phyloP scores from a whole-genome alignment of 306 rosid genomes.

The Prunus davidiana region DNA sequence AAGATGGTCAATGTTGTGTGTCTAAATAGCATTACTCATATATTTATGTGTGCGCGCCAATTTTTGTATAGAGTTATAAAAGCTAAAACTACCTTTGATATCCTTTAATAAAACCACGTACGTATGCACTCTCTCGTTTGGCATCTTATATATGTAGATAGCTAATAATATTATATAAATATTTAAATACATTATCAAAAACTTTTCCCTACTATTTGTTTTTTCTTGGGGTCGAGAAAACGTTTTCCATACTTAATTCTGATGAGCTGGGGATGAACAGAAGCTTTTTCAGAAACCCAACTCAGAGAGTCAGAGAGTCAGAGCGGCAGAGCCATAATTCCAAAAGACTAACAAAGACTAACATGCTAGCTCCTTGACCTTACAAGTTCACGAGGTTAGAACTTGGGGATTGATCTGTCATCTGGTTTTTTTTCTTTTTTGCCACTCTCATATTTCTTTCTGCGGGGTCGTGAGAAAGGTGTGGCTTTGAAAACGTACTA shows the following conservation, averaged over 20 bases:
- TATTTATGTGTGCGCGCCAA: not conserved
- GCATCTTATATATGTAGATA: no score
- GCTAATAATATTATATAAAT: no score
- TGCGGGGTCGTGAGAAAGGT: not conserved
- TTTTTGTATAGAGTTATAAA: no score
- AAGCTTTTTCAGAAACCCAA: not conserved
- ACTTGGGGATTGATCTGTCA: not conserved
- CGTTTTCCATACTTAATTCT: no score
- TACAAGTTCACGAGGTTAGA: not conserved
- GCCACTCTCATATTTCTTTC: not conserved
- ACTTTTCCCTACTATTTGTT: no score
- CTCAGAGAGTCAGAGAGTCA: not conserved
- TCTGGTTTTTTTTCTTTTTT: not conserved
- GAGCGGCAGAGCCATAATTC: not conserved
- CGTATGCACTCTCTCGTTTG: not conserved
- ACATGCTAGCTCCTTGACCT: not conserved
- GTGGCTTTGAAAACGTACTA: not conserved
- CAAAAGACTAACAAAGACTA: not conserved
- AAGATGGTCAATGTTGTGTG: no score
- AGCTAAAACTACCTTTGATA: not conserved
- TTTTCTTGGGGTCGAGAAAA: no score
- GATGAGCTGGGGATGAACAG: no score
- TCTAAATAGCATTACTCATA: no score
- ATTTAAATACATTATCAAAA: no score
- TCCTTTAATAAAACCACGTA: not conserved